These are phyloP conservation scores for Vaccinium darrowii DNA, from an alignment of 148 eudicot genomes.

Conservation along the genomic window DNA sequence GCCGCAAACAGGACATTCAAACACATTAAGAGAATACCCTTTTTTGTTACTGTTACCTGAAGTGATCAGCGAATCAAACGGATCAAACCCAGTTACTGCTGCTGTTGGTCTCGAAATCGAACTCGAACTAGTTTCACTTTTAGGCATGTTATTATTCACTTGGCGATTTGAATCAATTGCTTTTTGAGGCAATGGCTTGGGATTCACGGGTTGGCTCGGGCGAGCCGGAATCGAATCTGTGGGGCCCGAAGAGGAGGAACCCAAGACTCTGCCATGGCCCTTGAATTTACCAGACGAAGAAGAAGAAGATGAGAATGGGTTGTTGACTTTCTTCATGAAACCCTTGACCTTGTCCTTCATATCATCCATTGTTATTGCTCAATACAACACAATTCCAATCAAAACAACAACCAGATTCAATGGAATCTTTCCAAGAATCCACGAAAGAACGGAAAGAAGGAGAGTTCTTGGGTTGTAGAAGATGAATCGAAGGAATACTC, in stretches of 20 bases:
- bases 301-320: slow-evolving; percentile 36
- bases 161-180: slow-evolving; percentile 26
- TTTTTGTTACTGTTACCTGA: slow-evolving; percentile 65
- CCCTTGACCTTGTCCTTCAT: slow-evolving; percentile 87
- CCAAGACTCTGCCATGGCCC: slow-evolving; percentile 85
- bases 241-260: slow-evolving; percentile 59
- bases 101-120: slow-evolving; percentile 14
- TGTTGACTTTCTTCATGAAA: slow-evolving; percentile 90
- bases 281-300: slow-evolving; percentile 82
- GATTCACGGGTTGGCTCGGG: slow-evolving; percentile 24
- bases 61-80: slow-evolving; percentile 70
- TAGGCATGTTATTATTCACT: slow-evolving; percentile 14
- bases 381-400: background rate
- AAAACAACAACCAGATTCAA: background rate
- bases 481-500: background rate
- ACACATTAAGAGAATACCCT: slow-evolving; percentile 67
- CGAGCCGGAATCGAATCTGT: slow-evolving; percentile 28
- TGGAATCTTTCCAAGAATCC: background rate
- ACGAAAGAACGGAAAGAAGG: background rate
- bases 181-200: slow-evolving; percentile 48
- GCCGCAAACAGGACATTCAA: slow-evolving; percentile 91
- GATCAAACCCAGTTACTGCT: slow-evolving; percentile 62
- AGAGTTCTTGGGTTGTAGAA: background rate
- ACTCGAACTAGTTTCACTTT: slow-evolving; percentile 4
- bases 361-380: slow-evolving; percentile 62